Evolutionary conservation across 495 filamentous ascomycete genomes (phyloP), one percentile per base, ranked within the genome.

Genomic region (Penicillium dipodomyicola): DNA sequence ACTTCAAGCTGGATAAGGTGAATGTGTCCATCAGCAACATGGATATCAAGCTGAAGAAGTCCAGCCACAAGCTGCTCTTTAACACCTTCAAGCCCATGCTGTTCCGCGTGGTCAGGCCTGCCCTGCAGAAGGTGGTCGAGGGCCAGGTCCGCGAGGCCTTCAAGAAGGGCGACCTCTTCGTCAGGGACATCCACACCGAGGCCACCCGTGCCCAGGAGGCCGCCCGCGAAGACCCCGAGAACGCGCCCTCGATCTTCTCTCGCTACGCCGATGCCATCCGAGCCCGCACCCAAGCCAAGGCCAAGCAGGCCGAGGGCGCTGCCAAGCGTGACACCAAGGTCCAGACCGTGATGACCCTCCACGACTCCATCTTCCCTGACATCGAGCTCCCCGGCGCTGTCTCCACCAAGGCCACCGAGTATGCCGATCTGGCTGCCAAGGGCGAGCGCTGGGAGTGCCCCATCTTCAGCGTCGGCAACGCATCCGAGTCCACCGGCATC

Each of bases 391-490:
- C 92, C 23, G 92, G 92, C 52, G 92, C 92, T 56, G 92, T 96
- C 70, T 91, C 88, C 53, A 87, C 82, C 76, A 97, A 96, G 82
- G 93, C 94, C 19, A 96, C 93, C 51, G 89, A 96, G 72, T 97
- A 93, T 79, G 91, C 85, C 71, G 85, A 97, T 42, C 78, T 96
- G 39, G 90, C 94, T 14, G 76, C 77, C 52, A 91, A 91, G 80
- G 94, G 95, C 48, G 87, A 97, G 62, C 87, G 86, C 71, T 98
- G 94, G 94, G 87, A 96, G 75, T 93, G 87, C 29, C 91, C 95
- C 30, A 84, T 98, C 65, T 98, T 98, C 80, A 86, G 82, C 64
- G 87, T 97, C 58, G 95, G 94, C 50, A 78, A 72, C n/a, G 91
- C 93, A 7, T 64, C 79, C 5, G 84, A 87, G 74, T 88, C 89